Percentiles rank a stretch among this genome's conserved stretches.
phyloP scores from a whole-genome alignment of 2,329 filamentous ascomycete species.

The Clarireedia monteithiana region DNA sequence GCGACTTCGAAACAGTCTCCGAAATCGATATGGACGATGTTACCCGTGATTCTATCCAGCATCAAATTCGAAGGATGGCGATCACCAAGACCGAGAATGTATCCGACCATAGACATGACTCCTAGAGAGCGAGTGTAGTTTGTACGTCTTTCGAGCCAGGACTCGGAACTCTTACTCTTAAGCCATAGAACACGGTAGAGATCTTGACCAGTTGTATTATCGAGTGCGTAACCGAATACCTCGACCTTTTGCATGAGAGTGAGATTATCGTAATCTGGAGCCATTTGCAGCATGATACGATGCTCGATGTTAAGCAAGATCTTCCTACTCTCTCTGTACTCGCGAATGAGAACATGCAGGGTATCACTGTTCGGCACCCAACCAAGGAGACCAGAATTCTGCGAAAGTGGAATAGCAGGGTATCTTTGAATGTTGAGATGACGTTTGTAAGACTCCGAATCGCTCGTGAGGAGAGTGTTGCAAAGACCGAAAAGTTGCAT shows the following conservation, averaged over 20 bases:
- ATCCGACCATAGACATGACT: slow-evolving; percentile 99
- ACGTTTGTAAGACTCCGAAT: slow-evolving; percentile 93
- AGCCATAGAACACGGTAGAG: slow-evolving; percentile 97
- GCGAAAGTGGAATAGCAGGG: slow-evolving; percentile 92
- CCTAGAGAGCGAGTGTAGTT: slow-evolving; percentile 96
- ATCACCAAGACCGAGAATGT: slow-evolving; percentile 93
- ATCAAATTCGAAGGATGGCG: slow-evolving; percentile 96
- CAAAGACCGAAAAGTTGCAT: slow-evolving; percentile 99
- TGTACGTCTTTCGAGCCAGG: slow-evolving; percentile 95
- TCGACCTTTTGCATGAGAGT: slow-evolving; percentile 99
- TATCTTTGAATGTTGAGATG: slow-evolving; percentile 95
- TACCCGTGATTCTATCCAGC: slow-evolving; percentile 91
- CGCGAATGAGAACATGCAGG: slow-evolving; percentile 88
- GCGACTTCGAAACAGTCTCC: slow-evolving; percentile 99
- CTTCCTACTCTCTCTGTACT: slow-evolving; percentile 94
- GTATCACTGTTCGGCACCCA: slow-evolving; percentile 99
- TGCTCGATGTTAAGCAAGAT: slow-evolving; percentile 99
- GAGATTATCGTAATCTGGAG: slow-evolving; percentile 95
- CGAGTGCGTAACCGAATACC: slow-evolving; percentile 96
- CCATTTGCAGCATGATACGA: slow-evolving; percentile 99
- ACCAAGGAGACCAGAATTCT: slow-evolving; percentile 88
- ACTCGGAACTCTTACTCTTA: slow-evolving; percentile 96
- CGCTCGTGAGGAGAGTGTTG: slow-evolving; percentile 89
- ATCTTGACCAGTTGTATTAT: slow-evolving; percentile 98
- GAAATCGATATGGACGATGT: slow-evolving; percentile 98